A percentile compares a stretch with the other conserved stretches of the same genome.
Evolutionary conservation across 202 grass and related monocot species (phyloP).

Genomic region (Cymbopogon flexuosus): DNA sequence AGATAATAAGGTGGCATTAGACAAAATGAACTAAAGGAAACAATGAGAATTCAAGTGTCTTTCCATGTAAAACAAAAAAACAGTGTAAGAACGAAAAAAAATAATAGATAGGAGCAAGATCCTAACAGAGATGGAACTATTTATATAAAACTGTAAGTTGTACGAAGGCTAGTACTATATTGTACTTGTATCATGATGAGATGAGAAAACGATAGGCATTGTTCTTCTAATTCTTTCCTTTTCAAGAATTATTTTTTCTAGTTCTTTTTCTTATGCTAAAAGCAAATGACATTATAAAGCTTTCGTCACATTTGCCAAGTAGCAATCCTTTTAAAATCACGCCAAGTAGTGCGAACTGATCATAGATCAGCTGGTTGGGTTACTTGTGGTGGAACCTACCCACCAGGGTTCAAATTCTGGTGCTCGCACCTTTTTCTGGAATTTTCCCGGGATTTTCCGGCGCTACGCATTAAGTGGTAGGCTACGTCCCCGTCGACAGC

Average conservation of each 20-base stretch:
- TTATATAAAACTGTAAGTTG: background rate
- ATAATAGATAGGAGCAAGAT: background rate
- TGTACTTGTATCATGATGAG: background rate
- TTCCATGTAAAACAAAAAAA: background rate
- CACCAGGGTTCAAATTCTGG: too few species aligned
- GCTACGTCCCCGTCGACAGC: too few species aligned
- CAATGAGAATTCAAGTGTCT: background rate
- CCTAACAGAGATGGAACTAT: background rate
- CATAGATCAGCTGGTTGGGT: too few species aligned
- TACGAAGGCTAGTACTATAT: background rate
- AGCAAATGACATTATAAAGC: background rate
- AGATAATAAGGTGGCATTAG: background rate
- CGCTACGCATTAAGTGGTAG: too few species aligned
- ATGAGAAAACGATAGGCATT: background rate
- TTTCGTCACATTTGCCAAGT: slow-evolving; percentile 26
- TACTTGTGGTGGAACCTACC: too few species aligned
- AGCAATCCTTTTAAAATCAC: background rate
- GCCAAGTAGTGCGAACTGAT: too few species aligned
- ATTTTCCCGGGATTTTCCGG: too few species aligned
- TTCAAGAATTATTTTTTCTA: background rate
- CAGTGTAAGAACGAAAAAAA: background rate
- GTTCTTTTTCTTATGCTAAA: background rate
- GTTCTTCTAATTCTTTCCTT: background rate
- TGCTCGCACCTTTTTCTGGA: too few species aligned
- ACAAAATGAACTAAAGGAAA: background rate